These are phyloP conservation scores for Silene noctiflora DNA, from an alignment of 179 eudicot species.

Conservation along the genomic window DNA sequence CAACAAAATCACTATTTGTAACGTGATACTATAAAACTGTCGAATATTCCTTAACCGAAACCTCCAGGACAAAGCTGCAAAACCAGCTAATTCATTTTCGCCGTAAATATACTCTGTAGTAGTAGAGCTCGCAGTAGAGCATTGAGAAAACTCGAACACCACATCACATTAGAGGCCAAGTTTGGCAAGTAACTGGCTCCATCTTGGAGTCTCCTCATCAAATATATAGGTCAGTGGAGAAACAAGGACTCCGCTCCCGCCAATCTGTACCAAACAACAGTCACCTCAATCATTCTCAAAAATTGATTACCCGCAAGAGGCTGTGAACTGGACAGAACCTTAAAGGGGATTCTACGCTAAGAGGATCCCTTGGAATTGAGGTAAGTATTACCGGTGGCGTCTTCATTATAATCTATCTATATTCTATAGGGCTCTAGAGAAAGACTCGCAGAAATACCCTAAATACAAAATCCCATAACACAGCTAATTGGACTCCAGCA, in stretches of 20 bases:
- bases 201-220: conserved; percentile 92
- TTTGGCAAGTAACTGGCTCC: conserved; percentile 61
- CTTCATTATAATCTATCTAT: too few relatives aligned
- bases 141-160: background rate
- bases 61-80: background rate
- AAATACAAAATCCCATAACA: too few relatives aligned
- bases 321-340: background rate
- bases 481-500: too few relatives aligned
- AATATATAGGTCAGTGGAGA: conserved; percentile 92
- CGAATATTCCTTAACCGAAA: background rate
- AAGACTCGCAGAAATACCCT: too few relatives aligned
- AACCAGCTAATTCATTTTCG: background rate
- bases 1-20: background rate
- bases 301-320: background rate
- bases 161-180: conserved; percentile 44
- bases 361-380: too few relatives aligned
- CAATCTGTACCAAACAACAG: conserved; percentile 56
- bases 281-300: background rate
- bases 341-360: background rate
- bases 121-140: background rate
- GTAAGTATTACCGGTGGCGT: too few relatives aligned
- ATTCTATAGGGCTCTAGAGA: too few relatives aligned
- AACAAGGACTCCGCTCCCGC: conserved; percentile 90
- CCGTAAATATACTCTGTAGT: background rate
- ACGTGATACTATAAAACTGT: background rate